phyloP scores from a whole-genome alignment of 768 basidiomycete genomes.

The Chalciporus piperatus region DNA sequence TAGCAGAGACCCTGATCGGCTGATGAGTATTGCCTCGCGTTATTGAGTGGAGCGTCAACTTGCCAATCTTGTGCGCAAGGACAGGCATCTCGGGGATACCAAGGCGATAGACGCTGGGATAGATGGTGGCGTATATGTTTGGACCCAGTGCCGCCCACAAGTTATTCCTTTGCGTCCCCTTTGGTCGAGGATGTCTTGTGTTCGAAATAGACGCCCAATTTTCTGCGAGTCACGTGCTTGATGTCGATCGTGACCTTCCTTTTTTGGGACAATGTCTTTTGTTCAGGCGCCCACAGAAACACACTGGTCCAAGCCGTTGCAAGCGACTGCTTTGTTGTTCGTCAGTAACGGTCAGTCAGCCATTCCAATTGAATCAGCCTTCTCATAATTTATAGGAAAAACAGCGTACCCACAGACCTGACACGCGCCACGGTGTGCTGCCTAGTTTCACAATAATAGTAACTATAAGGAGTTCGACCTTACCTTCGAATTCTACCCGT shows the following conservation, averaged over 20 bases:
- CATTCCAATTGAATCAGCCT: no score
- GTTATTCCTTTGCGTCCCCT: no score
- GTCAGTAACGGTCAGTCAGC: no score
- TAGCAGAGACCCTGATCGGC: constrained; percentile 67
- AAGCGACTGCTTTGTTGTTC: constrained; percentile 10
- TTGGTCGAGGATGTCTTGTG: no score
- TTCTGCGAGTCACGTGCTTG: constrained; percentile 15
- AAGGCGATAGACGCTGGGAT: background rate
- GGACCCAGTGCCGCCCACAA: no score
- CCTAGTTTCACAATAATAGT: constrained; percentile 14
- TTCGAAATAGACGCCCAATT: no score
- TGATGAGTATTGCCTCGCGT: background rate
- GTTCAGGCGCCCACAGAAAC: constrained; percentile 13
- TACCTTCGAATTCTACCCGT: background rate
- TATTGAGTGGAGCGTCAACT: constrained; percentile 10
- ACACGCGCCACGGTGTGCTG: no score
- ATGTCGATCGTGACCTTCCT: constrained; percentile 15
- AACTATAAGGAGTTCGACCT: constrained; percentile 8
- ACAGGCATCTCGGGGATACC: constrained; percentile 19
- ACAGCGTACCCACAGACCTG: no score
- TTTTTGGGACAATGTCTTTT: constrained; percentile 23
- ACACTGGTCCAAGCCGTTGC: constrained; percentile 13
- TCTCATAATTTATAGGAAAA: background rate
- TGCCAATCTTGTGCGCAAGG: constrained; percentile 50
- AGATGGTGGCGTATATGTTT: no score